Base-by-base conservation (phyloP, 805 yeast species). In the Metschnikowia vanudenii region DNA sequence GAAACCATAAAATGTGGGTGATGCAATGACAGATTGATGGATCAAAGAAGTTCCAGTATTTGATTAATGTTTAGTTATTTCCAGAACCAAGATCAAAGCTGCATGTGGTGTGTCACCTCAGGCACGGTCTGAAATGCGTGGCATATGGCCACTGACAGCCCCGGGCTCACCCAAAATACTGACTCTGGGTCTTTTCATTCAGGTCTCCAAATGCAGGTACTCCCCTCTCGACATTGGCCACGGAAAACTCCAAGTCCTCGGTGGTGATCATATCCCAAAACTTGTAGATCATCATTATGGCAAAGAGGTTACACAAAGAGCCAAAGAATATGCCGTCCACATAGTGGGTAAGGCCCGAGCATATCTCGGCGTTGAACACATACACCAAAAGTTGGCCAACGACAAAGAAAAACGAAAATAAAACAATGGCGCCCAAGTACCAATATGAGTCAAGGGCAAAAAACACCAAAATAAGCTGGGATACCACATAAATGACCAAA, bases 261-360 rank as follows among this genome's bases (percentile, higher is more conserved):
- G 84, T 82, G 11, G 98, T 94, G 43, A 92, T 84, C 78, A 91
- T 89, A 60, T 91, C 97, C 97, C 98, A 92, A 56, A 82, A 88
- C 68, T 94, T 91, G 73, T 90, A 92, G 42, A 92, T 75, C 98
- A 94, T 92, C 96, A 94, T 90, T 45, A 86, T 69, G 3, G 96
- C 78, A 58, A 89, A 85, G 41, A 89, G 62, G 61, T 88, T 88
- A 61, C 96, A 80, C 30, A 89, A 58, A 20, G 94, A 79, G 28
- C 89, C 94, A 59, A 91, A 88, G 60, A 92, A 85, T 26, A 89
- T 65, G 1, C 98, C 98, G 61, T 92, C 99, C 18, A 89, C 75
- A 63, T 92, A 94, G 66, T 94, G 99, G 32, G 84, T 80, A 39
- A 85, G 79, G 17, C 81, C 76, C 30, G 69, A 67, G 67, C 99